These are phyloP conservation scores for Westerdykella ornata DNA, from an alignment of 2,329 filamentous ascomycete species.

Conservation along the genomic window DNA sequence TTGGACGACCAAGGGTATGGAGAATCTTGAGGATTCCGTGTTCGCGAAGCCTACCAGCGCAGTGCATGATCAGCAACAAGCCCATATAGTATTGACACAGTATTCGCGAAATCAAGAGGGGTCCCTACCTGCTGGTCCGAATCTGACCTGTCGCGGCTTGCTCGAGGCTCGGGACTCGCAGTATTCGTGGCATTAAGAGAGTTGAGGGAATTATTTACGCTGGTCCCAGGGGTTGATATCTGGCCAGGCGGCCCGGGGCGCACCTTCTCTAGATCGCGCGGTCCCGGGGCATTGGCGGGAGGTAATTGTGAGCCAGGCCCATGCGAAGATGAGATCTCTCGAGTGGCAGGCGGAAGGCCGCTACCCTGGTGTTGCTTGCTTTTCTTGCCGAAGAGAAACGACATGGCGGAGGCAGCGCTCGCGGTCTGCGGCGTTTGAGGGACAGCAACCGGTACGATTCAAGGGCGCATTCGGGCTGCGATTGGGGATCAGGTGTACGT, in stretches of 20 bases:
- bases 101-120: not conserved
- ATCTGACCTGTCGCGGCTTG: slow-evolving; percentile 51
- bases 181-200: slow-evolving; percentile 57
- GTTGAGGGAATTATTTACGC: slow-evolving; percentile 58
- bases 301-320: slow-evolving; percentile 41
- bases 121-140: slow-evolving; percentile 50
- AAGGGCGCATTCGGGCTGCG: slow-evolving; percentile 30
- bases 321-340: slow-evolving; percentile 53
- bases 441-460: slow-evolving; percentile 18
- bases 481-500: not conserved
- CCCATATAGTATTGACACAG: slow-evolving; percentile 12
- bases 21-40: slow-evolving; percentile 57
- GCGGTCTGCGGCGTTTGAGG: slow-evolving; percentile 15
- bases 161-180: slow-evolving; percentile 58
- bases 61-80: not conserved
- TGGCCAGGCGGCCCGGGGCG: slow-evolving; percentile 31
- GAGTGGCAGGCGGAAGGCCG: slow-evolving; percentile 48
- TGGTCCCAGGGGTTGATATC: slow-evolving; percentile 67
- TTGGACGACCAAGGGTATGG: slow-evolving; percentile 96
- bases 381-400: slow-evolving; percentile 49
- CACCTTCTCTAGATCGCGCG: slow-evolving; percentile 38
- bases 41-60: slow-evolving; percentile 18
- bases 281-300: slow-evolving; percentile 42
- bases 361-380: slow-evolving; percentile 34
- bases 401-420: slow-evolving; percentile 37